Evolutionary conservation across 495 filamentous ascomycete species (phyloP).

Genomic region (Penicillium argentinense): DNA sequence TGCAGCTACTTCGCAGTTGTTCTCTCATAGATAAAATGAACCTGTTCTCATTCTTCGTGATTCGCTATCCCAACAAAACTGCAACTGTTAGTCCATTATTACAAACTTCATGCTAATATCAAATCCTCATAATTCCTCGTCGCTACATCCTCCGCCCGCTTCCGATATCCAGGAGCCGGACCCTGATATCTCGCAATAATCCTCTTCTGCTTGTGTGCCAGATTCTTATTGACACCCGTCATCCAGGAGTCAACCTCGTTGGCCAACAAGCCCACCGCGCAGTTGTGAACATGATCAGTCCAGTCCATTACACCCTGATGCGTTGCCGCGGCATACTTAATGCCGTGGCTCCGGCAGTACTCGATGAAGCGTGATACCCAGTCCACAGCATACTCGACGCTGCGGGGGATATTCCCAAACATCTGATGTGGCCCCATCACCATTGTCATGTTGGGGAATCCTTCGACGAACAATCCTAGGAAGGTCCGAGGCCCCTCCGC

Average conservation of each 20-base stretch:
- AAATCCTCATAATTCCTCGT: conserved; percentile 18
- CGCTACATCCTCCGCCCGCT: conserved; percentile 21
- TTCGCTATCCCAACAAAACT: too few species aligned
- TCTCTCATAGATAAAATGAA: not conserved
- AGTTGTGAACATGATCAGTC: conserved; percentile 27
- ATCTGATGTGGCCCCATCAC: conserved; percentile 10
- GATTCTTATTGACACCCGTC: conserved; percentile 40
- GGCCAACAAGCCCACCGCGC: conserved; percentile 31
- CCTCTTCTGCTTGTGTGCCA: conserved; percentile 34
- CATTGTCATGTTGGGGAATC: conserved; percentile 15
- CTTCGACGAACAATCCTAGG: conserved; percentile 3
- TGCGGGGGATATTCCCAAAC: conserved; percentile 12
- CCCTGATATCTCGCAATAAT: conserved; percentile 34
- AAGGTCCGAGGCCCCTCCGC: conserved; percentile 19
- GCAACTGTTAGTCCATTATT: too few species aligned
- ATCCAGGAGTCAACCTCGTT: conserved; percentile 43
- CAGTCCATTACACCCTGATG: conserved; percentile 17
- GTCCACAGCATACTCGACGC: conserved; percentile 9
- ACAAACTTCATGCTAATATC: conserved; percentile 16
- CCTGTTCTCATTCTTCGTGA: too few species aligned
- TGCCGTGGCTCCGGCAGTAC: conserved; percentile 10
- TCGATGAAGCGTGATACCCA: conserved; percentile 13
- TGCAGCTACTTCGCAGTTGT: not conserved
- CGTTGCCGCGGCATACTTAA: conserved; percentile 15
- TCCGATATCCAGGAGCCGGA: conserved; percentile 22